Evolutionary conservation across 768 basidiomycete species (phyloP).

Genomic region (Boletus barrowsii): DNA sequence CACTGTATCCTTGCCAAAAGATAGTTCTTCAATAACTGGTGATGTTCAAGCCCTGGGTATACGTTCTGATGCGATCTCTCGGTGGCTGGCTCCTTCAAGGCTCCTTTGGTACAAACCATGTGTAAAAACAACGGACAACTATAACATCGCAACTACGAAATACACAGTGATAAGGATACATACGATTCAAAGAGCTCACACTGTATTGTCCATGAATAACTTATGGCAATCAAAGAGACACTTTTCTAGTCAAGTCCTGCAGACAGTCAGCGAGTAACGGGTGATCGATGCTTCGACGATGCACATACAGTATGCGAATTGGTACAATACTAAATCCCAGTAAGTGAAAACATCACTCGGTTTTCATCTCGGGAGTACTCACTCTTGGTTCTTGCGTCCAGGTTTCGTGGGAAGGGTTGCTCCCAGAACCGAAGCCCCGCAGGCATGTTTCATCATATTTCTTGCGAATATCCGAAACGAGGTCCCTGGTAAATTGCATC

Average conservation of each 20-base stretch:
- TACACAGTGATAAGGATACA: not conserved
- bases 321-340: constrained; percentile 8
- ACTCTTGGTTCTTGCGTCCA: constrained; percentile 24
- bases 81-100: no score
- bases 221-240: constrained; percentile 7
- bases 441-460: constrained; percentile 7
- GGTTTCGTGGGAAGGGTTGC: not conserved
- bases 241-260: constrained; percentile 11
- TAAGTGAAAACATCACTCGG: not conserved
- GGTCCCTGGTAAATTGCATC: constrained; percentile 2
- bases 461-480: constrained; percentile 11
- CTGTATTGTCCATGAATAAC: not conserved
- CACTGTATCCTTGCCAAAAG: no score
- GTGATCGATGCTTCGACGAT: not conserved
- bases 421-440: not conserved
- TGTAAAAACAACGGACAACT: not conserved
- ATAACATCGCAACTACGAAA: not conserved
- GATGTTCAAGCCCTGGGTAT: no score
- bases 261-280: not conserved
- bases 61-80: no score
- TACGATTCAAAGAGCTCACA: no score
- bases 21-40: no score
- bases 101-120: no score
- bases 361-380: constrained; percentile 3
- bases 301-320: constrained; percentile 8